A percentile compares a stretch with the other conserved stretches of the same genome.
Conservation (phyloP, 495 filamentous ascomycete genomes). For the Penicillium nucicola region DNA sequence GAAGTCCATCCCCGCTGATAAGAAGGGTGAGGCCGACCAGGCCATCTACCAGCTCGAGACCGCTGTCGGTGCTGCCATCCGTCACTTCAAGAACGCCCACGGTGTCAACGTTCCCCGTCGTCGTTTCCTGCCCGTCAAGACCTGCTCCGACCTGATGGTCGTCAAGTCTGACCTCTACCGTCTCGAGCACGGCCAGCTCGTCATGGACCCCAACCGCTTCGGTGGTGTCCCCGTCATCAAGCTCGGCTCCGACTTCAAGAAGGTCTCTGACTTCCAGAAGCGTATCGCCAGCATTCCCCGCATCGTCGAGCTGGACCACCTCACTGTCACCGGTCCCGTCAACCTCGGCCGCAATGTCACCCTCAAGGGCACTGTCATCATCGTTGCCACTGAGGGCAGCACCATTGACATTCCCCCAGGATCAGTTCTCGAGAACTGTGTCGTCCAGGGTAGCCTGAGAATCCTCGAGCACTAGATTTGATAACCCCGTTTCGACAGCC, state of each 20-base stretch:
- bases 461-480: slow-evolving; percentile 78
- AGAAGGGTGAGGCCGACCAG: slow-evolving; percentile 98
- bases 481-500: too few species aligned
- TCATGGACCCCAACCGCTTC: slow-evolving; percentile 94
- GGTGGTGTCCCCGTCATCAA: slow-evolving; percentile 99
- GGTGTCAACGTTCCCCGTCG: slow-evolving; percentile 98
- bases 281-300: slow-evolving; percentile 94
- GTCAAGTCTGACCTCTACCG: slow-evolving; percentile 99
- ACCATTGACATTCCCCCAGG: slow-evolving; percentile 98
- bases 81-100: slow-evolving; percentile 97
- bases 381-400: slow-evolving; percentile 94
- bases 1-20: slow-evolving; percentile 96
- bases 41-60: slow-evolving; percentile 98
- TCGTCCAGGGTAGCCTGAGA: slow-evolving; percentile 96
- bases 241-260: slow-evolving; percentile 99
- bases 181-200: slow-evolving; percentile 96
- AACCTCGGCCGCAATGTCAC: slow-evolving; percentile 94
- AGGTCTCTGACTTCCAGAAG: slow-evolving; percentile 99
- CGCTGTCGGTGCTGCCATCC: slow-evolving; percentile 95
- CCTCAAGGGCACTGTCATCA: slow-evolving; percentile 99
- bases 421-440: slow-evolving; percentile 96
- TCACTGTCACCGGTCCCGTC: slow-evolving; percentile 95
- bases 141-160: slow-evolving; percentile 98
- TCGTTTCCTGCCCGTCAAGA: slow-evolving; percentile 99
- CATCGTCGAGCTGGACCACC: slow-evolving; percentile 95